These are phyloP conservation scores for Phalaenopsis hybrid DNA, from an alignment of 116 monocot species.

Conservation along the genomic window DNA sequence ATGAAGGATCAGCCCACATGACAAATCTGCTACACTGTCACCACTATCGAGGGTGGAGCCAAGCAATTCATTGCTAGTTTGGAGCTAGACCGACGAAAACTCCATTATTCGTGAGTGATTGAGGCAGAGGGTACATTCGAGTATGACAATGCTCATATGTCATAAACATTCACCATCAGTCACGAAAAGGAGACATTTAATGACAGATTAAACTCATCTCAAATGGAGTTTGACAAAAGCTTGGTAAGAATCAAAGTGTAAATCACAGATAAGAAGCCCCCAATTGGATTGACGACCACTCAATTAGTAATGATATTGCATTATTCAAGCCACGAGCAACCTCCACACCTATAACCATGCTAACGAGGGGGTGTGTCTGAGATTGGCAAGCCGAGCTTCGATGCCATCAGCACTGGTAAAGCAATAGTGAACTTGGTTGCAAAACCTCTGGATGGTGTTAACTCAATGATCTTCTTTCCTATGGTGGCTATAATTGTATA, in stretches of 20 bases:
- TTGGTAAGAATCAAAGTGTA: conserved; percentile 72
- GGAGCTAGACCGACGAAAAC: no score
- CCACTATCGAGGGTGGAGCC: no score
- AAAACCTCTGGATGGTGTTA: conserved; percentile 91
- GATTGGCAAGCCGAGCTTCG: conserved; percentile 87
- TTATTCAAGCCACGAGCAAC: conserved; percentile 80
- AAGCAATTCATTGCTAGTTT: no score
- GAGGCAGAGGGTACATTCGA: no score
- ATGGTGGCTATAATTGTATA: conserved; percentile 93
- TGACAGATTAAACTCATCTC: not conserved
- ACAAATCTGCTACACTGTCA: no score
- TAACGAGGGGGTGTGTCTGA: conserved; percentile 90
- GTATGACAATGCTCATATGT: no score
- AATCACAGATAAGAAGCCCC: conserved; percentile 57
- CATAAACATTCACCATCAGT: no score
- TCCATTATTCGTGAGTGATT: no score
- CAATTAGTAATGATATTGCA: conserved; percentile 75
- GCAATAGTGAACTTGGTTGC: conserved; percentile 94
- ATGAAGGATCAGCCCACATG: no score
- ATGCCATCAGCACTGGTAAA: conserved; percentile 78
- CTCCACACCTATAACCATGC: conserved; percentile 93
- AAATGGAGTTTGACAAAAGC: conserved; percentile 30
- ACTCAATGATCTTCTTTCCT: conserved; percentile 93
- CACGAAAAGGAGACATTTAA: no score
- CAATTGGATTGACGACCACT: conserved; percentile 82